Evolutionary conservation across 2,329 filamentous ascomycete species (phyloP), one percentile per base, ranked within the genome.

Genomic region (Sporothrix inflata): DNA sequence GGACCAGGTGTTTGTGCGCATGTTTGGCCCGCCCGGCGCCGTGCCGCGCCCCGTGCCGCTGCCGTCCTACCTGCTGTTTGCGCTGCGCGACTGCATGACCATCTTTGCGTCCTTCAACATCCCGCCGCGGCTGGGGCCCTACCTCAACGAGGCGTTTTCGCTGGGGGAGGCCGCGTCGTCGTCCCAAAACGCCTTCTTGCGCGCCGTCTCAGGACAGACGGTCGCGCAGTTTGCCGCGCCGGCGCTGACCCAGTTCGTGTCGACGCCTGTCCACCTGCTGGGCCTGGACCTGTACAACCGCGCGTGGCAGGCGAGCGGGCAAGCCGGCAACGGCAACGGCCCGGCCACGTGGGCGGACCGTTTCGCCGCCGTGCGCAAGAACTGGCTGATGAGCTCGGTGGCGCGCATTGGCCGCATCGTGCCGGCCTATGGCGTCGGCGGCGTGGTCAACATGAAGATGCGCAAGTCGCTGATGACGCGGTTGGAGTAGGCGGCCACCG

Each of bases 61-160:
- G 42, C 84, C 91, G 1, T 92, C 90, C 9, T 96, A 94, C 81
- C 84, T 86, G 0, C 88, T 97, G 72, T 98, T 97, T 84, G 90
- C 92, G 3, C 79, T 91, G 71, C 90, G 94, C 77, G 94, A 98
- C 83, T 93, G 91, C 81, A 83, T 97, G 74, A 97, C 94, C 69
- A 94, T 97, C 77, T 97, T 97, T 80, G 94, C 94, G 4, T 93
- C 90, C 14, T 98, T 98, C 86, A 98, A 98, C 79, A 84, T 97
- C 1, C 95, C 95, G 0, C 88, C 93, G 0, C 78, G 96, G 1
- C 85, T 98, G 11, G 93, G 92, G 0, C 93, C 94, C 0, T 82
- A 86, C 21, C 83, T 85, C 38, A 78, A 91, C 45, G 66, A 65
- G 14, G 9, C 12, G 12, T 6, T 69, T 0, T 14, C n/a, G 14